Percentiles rank a stretch among this genome's conserved stretches.
These are phyloP conservation scores for Psophocarpus tetragonolobus DNA, from an alignment of 306 rosid genomes.

Conservation along the genomic window DNA sequence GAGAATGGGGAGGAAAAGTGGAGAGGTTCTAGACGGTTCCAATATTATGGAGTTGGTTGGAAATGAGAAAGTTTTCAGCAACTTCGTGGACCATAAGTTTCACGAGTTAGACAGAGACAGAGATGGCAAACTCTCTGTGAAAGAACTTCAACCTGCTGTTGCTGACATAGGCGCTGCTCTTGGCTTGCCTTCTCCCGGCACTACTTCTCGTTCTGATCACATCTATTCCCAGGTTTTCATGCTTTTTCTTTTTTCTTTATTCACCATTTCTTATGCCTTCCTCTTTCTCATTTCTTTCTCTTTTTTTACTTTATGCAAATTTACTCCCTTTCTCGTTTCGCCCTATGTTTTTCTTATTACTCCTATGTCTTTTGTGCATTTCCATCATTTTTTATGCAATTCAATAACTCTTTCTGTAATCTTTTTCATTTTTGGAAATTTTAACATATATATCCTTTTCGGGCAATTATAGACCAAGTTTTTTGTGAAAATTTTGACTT, in stretches of 20 bases:
- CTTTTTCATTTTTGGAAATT: background rate
- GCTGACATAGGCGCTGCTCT: conserved; percentile 95
- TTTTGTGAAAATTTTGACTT: conserved; percentile 13
- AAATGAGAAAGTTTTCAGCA: conserved; percentile 65
- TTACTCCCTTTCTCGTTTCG: background rate
- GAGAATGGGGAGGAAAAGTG: conserved; percentile 48
- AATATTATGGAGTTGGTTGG: conserved; percentile 95
- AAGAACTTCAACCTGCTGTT: conserved; percentile 93
- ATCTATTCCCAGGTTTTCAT: conserved; percentile 78
- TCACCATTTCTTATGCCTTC: background rate
- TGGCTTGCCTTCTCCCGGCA: conserved; percentile 83
- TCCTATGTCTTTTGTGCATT: conserved; percentile 12
- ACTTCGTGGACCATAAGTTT: conserved; percentile 84
- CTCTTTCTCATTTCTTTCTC: background rate
- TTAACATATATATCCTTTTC: background rate
- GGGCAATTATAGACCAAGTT: background rate
- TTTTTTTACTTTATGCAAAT: background rate
- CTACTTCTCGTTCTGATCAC: conserved; percentile 72
- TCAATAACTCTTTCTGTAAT: background rate
- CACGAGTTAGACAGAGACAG: conserved; percentile 68
- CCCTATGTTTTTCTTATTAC: conserved; percentile 10
- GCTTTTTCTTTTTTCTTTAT: background rate
- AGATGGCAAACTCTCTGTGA: conserved; percentile 85
- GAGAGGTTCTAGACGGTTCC: conserved; percentile 89
- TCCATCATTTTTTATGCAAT: background rate